Evolutionary conservation across 2,329 filamentous ascomycete species (phyloP).

Genomic region (Pseudogymnoascus sp.): DNA sequence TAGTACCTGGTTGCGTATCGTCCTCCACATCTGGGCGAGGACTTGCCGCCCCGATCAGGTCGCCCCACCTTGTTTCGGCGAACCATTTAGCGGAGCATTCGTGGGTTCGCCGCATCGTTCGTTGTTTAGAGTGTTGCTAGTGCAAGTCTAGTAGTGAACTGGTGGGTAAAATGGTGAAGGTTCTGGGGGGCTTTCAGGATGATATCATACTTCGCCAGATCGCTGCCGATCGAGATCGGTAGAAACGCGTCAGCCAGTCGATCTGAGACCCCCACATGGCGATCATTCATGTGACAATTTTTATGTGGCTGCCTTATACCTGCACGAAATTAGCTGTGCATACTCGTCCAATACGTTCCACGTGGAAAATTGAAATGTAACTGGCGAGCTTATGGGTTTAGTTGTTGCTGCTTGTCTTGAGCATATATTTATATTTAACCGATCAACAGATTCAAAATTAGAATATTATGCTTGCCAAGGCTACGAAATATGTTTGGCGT

Average conservation of each 20-base stretch:
- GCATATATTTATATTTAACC: not conserved
- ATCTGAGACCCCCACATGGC: constrained; percentile 4
- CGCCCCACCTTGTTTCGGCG: not conserved
- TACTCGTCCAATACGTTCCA: not conserved
- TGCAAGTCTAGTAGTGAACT: not conserved
- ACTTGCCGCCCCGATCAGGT: not conserved
- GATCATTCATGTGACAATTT: constrained; percentile 2
- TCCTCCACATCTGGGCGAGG: not conserved
- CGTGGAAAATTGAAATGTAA: not conserved
- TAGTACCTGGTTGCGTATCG: not conserved
- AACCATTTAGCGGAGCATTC: not conserved
- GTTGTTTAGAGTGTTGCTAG: constrained; percentile 6
- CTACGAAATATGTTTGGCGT: not conserved
- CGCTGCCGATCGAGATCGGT: not conserved
- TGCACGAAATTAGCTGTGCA: not conserved
- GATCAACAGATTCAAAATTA: not conserved
- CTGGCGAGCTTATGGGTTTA: not conserved
- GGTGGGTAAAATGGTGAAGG: not conserved
- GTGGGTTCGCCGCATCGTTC: constrained; percentile 2
- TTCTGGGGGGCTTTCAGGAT: not conserved
- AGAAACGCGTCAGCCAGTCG: constrained; percentile 3
- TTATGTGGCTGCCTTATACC: not conserved
- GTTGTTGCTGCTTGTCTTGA: not conserved
- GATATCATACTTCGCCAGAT: not conserved
- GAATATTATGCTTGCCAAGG: not conserved